A percentile compares a stretch with the other conserved stretches of the same genome.
phyloP scores from a whole-genome alignment of 805 yeast genomes.

The Monosporozyma aquatica region DNA sequence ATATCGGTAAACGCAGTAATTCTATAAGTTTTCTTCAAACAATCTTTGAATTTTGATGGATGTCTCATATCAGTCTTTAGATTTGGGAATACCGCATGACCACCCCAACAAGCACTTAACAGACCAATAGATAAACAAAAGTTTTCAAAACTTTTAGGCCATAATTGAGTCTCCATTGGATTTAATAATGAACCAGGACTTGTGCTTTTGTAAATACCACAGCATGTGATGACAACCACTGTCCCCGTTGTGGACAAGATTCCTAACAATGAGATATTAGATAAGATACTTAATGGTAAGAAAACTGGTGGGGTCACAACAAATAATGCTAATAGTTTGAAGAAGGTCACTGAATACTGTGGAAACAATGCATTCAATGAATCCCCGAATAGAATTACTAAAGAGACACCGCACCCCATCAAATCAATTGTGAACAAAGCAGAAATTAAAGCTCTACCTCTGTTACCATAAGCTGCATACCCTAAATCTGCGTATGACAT shows the following conservation, averaged over 20 bases:
- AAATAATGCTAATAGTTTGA: conserved; percentile 60
- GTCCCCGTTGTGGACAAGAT: conserved; percentile 61
- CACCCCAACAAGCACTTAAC: conserved; percentile 76
- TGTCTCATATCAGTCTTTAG: conserved; percentile 63
- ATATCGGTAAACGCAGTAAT: conserved; percentile 54
- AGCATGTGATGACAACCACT: conserved; percentile 45
- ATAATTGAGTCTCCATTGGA: conserved; percentile 56
- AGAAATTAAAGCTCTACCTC: conserved; percentile 67
- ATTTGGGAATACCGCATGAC: conserved; percentile 74
- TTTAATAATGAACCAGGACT: conserved; percentile 68
- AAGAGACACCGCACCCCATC: conserved; percentile 71
- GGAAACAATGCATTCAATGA: conserved; percentile 66
- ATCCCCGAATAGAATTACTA: conserved; percentile 77
- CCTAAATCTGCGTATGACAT: conserved; percentile 87
- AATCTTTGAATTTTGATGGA: conserved; percentile 45
- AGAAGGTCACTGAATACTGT: conserved; percentile 39
- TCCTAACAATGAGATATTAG: conserved; percentile 62
- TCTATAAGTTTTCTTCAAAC: conserved; percentile 49
- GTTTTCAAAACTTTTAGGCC: conserved; percentile 47
- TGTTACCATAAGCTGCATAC: conserved; percentile 71
- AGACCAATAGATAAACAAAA: conserved; percentile 56
- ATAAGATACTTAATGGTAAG: conserved; percentile 63
- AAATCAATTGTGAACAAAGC: conserved; percentile 67
- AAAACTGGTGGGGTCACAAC: conserved; percentile 75
- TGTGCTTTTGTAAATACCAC: conserved; percentile 52